A percentile compares a stretch with the other conserved stretches of the same genome.
phyloP scores from a whole-genome alignment of 306 rosid species.

The Cucumis hystrix region DNA sequence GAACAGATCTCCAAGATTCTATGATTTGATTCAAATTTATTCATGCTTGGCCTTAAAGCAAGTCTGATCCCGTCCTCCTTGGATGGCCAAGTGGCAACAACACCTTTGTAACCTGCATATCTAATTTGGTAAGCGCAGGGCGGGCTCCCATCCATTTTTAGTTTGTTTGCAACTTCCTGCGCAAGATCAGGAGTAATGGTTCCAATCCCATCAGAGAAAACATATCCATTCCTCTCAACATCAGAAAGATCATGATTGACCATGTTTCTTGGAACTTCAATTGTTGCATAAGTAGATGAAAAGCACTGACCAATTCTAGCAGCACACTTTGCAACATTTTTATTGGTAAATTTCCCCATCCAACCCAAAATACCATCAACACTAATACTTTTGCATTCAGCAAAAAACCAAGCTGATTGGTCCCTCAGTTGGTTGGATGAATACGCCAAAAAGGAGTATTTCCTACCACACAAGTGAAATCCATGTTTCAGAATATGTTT shows the following conservation, averaged over 20 bases:
- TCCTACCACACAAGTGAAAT: conserved; percentile 52
- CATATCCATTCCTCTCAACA: conserved; percentile 36
- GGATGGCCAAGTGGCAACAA: conserved; percentile 71
- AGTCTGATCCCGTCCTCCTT: conserved; percentile 44
- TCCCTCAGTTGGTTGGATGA: conserved; percentile 81
- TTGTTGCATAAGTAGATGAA: conserved; percentile 82
- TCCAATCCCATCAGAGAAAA: conserved; percentile 83
- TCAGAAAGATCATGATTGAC: conserved; percentile 36
- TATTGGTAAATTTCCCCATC: conserved; percentile 61
- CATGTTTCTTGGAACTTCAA: conserved; percentile 40
- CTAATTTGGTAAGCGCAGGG: conserved; percentile 86
- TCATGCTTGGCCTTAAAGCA: conserved; percentile 62
- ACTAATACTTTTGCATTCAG: conserved; percentile 20
- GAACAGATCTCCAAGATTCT: conserved; percentile 62
- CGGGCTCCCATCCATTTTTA: conserved; percentile 38
- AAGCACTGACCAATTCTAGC: conserved; percentile 89
- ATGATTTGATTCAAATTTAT: conserved; percentile 48
- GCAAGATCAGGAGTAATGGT: conserved; percentile 76
- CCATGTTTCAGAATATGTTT: conserved; percentile 38
- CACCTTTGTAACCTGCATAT: conserved; percentile 85
- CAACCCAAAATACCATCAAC: conserved; percentile 24
- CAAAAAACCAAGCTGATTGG: conserved; percentile 89
- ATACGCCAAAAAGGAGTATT: conserved; percentile 67
- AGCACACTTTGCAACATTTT: conserved; percentile 66
- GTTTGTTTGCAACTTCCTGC: conserved; percentile 52